Conservation (phyloP, 2,329 filamentous ascomycete genomes). For the Neofusicoccum sp. region DNA sequence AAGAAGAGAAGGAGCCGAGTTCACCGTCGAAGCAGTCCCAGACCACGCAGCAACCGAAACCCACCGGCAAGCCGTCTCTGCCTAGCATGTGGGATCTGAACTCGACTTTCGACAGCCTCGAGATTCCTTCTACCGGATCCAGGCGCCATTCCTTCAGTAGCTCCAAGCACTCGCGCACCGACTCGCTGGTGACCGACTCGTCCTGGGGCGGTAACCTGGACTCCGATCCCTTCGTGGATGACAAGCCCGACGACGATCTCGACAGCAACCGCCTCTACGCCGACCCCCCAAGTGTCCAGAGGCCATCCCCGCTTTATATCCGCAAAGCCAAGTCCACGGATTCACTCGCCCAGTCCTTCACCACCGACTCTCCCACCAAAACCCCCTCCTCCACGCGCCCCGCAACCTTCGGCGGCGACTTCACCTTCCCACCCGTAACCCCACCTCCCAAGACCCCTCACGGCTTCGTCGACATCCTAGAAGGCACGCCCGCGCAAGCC, state of each 20-base stretch:
- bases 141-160: conserved; percentile 6
- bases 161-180: conserved; percentile 4
- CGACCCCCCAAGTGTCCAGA: conserved; percentile 2
- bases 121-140: not conserved
- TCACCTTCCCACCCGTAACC: not conserved
- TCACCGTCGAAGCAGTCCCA: conserved; percentile 5
- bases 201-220: not conserved
- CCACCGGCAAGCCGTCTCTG: not conserved
- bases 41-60: not conserved
- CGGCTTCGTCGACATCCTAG: conserved; percentile 13
- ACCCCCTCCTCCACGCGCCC: conserved; percentile 20
- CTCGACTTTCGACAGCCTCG: not conserved
- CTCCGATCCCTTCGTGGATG: not conserved
- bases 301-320: conserved; percentile 16
- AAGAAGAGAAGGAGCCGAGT: not conserved
- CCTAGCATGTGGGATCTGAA: conserved; percentile 16
- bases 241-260: not conserved
- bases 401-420: conserved; percentile 21
- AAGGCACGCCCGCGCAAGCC: conserved; percentile 13
- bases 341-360: not conserved
- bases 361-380: conserved; percentile 6
- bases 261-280: not conserved
- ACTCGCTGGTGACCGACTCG: conserved; percentile 10
- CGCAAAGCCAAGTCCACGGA: conserved; percentile 11
- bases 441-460: conserved; percentile 8